Base-by-base conservation (phyloP, 768 basidiomycete genomes). In the Tylopilus felleus region DNA sequence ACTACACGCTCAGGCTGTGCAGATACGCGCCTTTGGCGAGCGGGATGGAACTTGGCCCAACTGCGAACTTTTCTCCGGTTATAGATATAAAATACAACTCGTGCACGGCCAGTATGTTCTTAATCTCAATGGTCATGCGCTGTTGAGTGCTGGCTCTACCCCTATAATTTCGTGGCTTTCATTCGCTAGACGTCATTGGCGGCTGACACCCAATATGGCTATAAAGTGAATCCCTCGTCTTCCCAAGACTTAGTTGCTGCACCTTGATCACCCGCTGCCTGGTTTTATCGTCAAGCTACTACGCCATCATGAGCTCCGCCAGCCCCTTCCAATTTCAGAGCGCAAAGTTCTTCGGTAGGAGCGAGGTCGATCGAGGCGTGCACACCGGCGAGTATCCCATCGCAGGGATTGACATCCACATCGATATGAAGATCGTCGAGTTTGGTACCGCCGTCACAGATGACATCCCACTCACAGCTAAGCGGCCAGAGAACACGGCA, bases 181-280 rank as follows among this genome's bases (percentile, higher is more conserved):
- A n/a, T n/a, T n/a, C n/a, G 38, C n/a, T 19, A 8, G 5, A 19
- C 38, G 38, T 38, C 38, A 38, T 19, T 36, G 57, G 57, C 16
- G 58, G 58, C 57, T 58, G 51, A 59, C 58, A 25, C 16, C 14
- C 19, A 50, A 27, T 25, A 29, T 42, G 35, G 22, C 19, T 33
- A 51, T 58, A 58, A 52, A 58, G 13, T 23, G 4, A 38, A 14
- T 10, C n/a, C 28, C 1, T 13, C 7, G 13, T 33, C 23, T 46
- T 17, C 23, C 33, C 0, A 9, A 45, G 19, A 19, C 28, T 51
- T 35, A 21, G 17, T 19, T 38, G 38, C 38, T 38, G 38, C 29
- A 5, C 28, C 22, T 51, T 29, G 5, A 19, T 19, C 22, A 9
- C 29, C 22, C 35, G 35, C 35, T 35, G 16, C 35, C 9, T 12